Evolutionary conservation across 1,139 yeast genomes (phyloP), one percentile per base, ranked within the genome.

Genomic region (Saccharomyces pastorianus): DNA sequence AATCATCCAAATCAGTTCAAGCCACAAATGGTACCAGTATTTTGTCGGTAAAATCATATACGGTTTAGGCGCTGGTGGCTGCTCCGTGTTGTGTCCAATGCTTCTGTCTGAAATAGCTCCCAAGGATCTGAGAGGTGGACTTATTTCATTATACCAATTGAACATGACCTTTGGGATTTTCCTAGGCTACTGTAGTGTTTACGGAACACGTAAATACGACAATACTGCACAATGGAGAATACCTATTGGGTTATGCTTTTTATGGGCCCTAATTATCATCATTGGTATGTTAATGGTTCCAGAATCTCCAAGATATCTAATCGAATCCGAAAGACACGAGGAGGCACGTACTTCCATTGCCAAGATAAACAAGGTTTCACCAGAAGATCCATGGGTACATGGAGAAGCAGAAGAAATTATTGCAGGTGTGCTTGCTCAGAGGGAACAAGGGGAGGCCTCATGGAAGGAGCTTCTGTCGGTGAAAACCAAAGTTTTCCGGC

Each of bases 251-350:
- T 13, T 38, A 66, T 82, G 56, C 85, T 70, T 80, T 55, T 68
- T 81, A 57, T 81, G 82, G 74, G 80, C 84, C 17, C 61, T 81
- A 8, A 69, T 83, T 56, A 71, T 84, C 59, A 74, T 77, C 50
- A 63, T 67, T 53, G 86, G 85, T 64, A 77, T 83, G 76, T 65
- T 80, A 54, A 70, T 76, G 59, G 74, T 83, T 71, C 88, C 89
- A 29, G 90, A 85, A 65, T 80, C 88, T 9, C 89, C 90, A 56
- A 78, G 89, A 72, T 84, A 77, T 73, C 80, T 66, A 64, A 76
- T 83, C 53, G 75, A 77, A 23, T 79, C 74, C 57, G 76, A 74
- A 47, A 66, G 73, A 38, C 69, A 76, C 57, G 77, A 70, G 26
- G 61, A 73, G 47, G 88, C 88, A 47, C 72, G 77, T 42, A 57